These are phyloP conservation scores for Vitis rupestris DNA, from an alignment of 164 flowering plant genomes.

Conservation along the genomic window DNA sequence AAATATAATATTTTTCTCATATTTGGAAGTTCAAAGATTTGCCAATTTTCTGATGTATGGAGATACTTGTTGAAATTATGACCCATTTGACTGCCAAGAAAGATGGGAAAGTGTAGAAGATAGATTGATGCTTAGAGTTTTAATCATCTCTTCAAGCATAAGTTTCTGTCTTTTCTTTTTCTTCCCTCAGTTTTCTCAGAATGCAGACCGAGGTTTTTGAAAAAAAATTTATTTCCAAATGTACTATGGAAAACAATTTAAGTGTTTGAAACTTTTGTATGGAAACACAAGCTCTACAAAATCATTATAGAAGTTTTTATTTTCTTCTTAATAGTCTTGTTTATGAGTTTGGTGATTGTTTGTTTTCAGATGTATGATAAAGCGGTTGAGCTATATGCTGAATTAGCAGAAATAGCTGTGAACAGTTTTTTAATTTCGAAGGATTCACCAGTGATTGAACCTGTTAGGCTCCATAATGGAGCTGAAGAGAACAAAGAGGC, in stretches of 20 bases:
- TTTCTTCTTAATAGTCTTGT: slow-evolving; percentile 2
- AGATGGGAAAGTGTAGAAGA: too few relatives aligned
- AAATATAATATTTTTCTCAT: too few relatives aligned
- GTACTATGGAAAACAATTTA: too few relatives aligned
- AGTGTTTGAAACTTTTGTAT: too few relatives aligned
- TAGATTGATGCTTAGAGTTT: too few relatives aligned
- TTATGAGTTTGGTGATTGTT: not conserved
- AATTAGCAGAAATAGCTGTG: slow-evolving; percentile 82
- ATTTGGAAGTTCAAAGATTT: too few relatives aligned
- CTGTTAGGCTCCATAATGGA: slow-evolving; percentile 81
- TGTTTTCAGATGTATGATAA: slow-evolving; percentile 72
- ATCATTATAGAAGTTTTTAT: not conserved
- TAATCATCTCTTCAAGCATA: too few relatives aligned
- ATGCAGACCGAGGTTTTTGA: not conserved
- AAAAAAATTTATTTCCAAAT: not conserved
- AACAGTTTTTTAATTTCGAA: slow-evolving; percentile 87
- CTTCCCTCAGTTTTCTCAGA: not conserved
- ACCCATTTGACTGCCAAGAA: too few relatives aligned
- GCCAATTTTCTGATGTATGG: too few relatives aligned
- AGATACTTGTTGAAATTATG: too few relatives aligned
- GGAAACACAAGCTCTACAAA: too few relatives aligned
- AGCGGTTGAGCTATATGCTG: slow-evolving; percentile 86
- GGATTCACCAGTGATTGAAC: slow-evolving; percentile 82
- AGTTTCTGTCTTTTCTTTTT: not conserved
- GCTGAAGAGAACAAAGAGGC: slow-evolving; percentile 94